Conservation (phyloP, 2,329 filamentous ascomycete species). For the Verticillium longisporum region DNA sequence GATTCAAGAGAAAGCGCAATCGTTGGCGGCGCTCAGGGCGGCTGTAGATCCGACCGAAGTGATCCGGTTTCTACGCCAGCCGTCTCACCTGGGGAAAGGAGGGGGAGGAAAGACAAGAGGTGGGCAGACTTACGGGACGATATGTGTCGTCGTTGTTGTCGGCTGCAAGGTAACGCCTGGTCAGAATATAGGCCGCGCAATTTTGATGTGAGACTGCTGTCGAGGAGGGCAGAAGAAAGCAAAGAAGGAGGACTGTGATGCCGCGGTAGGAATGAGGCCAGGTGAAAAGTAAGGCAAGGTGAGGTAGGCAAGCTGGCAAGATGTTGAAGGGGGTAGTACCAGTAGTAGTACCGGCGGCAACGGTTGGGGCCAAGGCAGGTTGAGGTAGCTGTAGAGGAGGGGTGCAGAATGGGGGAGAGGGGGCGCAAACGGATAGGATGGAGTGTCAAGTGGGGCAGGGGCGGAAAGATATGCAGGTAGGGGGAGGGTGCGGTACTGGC, state of each 20-base stretch:
- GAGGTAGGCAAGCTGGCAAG: not conserved
- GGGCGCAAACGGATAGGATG: conserved; percentile 22
- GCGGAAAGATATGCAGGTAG: conserved; percentile 38
- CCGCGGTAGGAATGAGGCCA: not conserved
- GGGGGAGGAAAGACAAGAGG: not conserved
- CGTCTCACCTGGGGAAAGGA: not conserved
- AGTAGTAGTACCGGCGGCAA: conserved; percentile 7
- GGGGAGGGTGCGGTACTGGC: conserved; percentile 24
- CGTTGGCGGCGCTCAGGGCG: not conserved
- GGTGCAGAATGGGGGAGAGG: conserved; percentile 26
- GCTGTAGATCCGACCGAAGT: not conserved
- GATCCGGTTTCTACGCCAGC: not conserved
- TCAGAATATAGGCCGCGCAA: not conserved
- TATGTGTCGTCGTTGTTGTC: conserved; percentile 56
- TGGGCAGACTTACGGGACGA: conserved; percentile 47
- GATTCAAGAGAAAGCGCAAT: not conserved
- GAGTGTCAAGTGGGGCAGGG: conserved; percentile 34
- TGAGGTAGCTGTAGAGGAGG: conserved; percentile 15
- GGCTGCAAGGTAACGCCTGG: conserved; percentile 29
- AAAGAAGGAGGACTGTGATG: not conserved
- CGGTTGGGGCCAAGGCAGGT: conserved; percentile 9
- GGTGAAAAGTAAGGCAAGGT: not conserved
- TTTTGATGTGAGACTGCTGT: not conserved
- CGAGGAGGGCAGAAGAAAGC: not conserved
- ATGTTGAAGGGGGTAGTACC: not conserved